phyloP scores from a whole-genome alignment of 768 basidiomycete species.

The Phaffia tasmanica region DNA sequence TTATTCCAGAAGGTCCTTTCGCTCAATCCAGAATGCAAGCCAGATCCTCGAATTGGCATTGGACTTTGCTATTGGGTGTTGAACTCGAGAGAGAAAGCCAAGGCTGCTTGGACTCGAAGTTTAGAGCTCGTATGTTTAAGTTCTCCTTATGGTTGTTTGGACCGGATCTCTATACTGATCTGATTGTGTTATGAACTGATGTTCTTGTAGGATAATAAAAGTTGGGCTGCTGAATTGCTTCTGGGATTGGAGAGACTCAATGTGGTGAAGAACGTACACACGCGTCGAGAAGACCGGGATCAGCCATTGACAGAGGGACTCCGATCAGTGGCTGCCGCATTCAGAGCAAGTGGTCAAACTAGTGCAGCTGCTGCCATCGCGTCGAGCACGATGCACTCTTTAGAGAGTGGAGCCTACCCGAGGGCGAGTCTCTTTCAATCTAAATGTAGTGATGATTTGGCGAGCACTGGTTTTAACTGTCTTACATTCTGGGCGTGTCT shows the following conservation, averaged over 20 bases:
- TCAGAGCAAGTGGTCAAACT: conserved; percentile 47
- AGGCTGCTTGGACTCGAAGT: conserved; percentile 80
- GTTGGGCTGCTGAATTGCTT: conserved; percentile 68
- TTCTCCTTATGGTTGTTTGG: neutral
- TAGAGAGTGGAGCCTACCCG: conserved; percentile 56
- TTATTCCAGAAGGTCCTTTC: conserved; percentile 74
- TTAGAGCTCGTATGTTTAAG: conserved; percentile 58
- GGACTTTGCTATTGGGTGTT: conserved; percentile 88
- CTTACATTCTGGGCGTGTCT: too few relatives aligned
- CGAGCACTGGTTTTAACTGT: neutral
- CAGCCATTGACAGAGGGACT: conserved; percentile 46
- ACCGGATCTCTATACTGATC: neutral
- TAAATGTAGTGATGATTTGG: neutral
- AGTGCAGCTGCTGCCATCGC: conserved; percentile 73
- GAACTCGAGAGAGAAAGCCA: conserved; percentile 69
- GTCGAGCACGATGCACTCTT: conserved; percentile 58
- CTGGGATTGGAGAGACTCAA: conserved; percentile 81
- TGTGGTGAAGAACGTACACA: conserved; percentile 57
- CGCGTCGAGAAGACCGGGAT: conserved; percentile 42
- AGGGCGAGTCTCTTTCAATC: conserved; percentile 42
- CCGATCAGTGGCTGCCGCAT: conserved; percentile 54
- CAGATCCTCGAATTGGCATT: conserved; percentile 91
- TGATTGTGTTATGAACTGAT: neutral
- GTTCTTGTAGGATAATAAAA: conserved; percentile 53
- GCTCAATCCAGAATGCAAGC: conserved; percentile 63